Evolutionary conservation across 352 stramenopile genomes (phyloP), one percentile per base, ranked within the genome.

Genomic region (Globisporangium mamillatum): DNA sequence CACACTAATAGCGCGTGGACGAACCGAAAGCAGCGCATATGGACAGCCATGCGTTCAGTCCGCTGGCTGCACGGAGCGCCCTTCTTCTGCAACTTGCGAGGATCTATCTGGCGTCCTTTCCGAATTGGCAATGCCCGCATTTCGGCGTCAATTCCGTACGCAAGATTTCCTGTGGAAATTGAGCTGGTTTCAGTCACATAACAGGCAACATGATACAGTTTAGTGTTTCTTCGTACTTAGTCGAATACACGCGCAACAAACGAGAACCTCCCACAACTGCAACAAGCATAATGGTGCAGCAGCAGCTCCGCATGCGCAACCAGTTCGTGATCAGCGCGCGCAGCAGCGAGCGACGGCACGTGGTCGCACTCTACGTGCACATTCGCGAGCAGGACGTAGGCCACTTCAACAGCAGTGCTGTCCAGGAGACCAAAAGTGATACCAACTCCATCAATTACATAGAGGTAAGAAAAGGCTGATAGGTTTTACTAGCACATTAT

Each of bases 341-440:
- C 27, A 70, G 53, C 5, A 70, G 73, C 10, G 82, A 89, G 70
- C 80, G 78, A 41, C 75, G 72, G 54, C 82, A 93, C 63, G 79
- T 74, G 44, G 29, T 93, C 14, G 76, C 81, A 29, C 73, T 93
- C 54, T 75, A 84, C 53, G 78, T 89, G 14, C 79, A 90, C 67
- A 32, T 88, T 29, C 76, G 82, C 32, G 77, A 82, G 63, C 77
- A 86, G 46, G 82, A 93, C 65, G 67, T 93, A 9, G 32, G 36
- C 52, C 68, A 85, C 53, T 93, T 93, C 50, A 88, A 89, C 60
- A 67, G 64, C 32, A 10, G 14, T 41, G n/a, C n/a, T 6, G 44
- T 50, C 2, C 24, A 38, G 5, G 52, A 68, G 24, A 71, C 60
- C 14, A 69, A 74, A 44, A 54, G 57, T 2, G 18, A 56, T 18